These are phyloP conservation scores for Spathaspora boniae DNA, from an alignment of 805 yeast species.

Conservation along the genomic window DNA sequence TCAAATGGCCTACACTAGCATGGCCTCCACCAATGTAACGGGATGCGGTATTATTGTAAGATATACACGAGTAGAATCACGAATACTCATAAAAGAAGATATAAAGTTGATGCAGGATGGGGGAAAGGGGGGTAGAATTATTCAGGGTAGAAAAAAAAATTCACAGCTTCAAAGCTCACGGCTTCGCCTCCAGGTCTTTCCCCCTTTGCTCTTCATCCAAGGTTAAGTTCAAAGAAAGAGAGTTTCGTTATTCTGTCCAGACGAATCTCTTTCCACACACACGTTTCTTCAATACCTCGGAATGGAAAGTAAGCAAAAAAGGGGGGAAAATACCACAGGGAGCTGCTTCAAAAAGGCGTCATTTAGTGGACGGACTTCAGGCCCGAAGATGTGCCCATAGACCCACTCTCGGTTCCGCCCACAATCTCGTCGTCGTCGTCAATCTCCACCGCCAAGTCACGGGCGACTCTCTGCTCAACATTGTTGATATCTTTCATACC, in stretches of 20 bases:
- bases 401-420: slow-evolving; percentile 11
- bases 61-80: too few species aligned
- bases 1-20: too few species aligned
- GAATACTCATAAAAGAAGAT: too few species aligned
- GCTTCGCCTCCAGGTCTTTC: too few species aligned
- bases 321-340: too few species aligned
- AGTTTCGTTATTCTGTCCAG: slow-evolving; percentile 1
- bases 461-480: slow-evolving; percentile 59
- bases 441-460: slow-evolving; percentile 50
- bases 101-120: slow-evolving; percentile 7
- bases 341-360: slow-evolving; percentile 1
- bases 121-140: slow-evolving; percentile 8
- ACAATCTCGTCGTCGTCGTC: slow-evolving; percentile 22
- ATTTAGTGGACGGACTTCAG: slow-evolving; percentile 2
- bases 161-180: slow-evolving; percentile 2
- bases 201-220: too few species aligned
- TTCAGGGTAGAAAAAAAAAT: background rate
- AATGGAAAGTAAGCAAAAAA: background rate
- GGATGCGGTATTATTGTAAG: too few species aligned
- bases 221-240: slow-evolving; percentile 4
- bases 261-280: slow-evolving; percentile 13
- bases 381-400: background rate
- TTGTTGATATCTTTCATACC: slow-evolving; percentile 81
- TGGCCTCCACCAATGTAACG: too few species aligned
- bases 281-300: slow-evolving; percentile 18